Conservation (phyloP, 2,329 filamentous ascomycete species). For the Mollisiaceae sp. region DNA sequence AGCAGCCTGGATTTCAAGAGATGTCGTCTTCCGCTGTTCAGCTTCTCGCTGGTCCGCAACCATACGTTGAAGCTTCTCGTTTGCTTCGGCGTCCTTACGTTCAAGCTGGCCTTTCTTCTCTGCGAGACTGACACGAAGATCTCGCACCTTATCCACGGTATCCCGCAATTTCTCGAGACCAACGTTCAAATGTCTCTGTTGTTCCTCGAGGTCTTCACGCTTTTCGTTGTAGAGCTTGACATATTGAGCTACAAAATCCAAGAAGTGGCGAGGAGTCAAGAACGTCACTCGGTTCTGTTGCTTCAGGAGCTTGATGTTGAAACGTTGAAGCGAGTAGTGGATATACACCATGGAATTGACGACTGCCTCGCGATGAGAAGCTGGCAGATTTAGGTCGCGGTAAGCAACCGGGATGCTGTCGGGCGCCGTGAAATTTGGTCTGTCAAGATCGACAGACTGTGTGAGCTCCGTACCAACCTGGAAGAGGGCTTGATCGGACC, state of each 20-base stretch:
- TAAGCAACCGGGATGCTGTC: conserved; percentile 95
- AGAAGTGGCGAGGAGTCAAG: conserved; percentile 93
- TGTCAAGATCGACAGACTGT: conserved; percentile 93
- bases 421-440: conserved; percentile 81
- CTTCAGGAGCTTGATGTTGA: conserved; percentile 86
- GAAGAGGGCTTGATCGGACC: conserved; percentile 98
- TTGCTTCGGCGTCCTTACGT: conserved; percentile 91
- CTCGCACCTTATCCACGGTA: conserved; percentile 95
- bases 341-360: conserved; percentile 99
- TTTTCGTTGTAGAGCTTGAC: conserved; percentile 98
- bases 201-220: conserved; percentile 96
- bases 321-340: conserved; percentile 89
- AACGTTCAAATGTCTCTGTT: conserved; percentile 97
- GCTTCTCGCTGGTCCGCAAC: conserved; percentile 94
- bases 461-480: conserved; percentile 96
- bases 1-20: conserved; percentile 84
- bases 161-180: conserved; percentile 96
- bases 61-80: conserved; percentile 97
- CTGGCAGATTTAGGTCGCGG: conserved; percentile 80
- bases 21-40: conserved; percentile 86
- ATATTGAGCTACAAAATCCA: conserved; percentile 98
- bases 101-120: conserved; percentile 95
- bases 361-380: conserved; percentile 87
- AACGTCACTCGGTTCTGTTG: conserved; percentile 93
- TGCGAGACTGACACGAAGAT: conserved; percentile 86